Evolutionary conservation across 805 yeast genomes (phyloP), one percentile per base, ranked within the genome.

Genomic region (Candida chilensis): DNA sequence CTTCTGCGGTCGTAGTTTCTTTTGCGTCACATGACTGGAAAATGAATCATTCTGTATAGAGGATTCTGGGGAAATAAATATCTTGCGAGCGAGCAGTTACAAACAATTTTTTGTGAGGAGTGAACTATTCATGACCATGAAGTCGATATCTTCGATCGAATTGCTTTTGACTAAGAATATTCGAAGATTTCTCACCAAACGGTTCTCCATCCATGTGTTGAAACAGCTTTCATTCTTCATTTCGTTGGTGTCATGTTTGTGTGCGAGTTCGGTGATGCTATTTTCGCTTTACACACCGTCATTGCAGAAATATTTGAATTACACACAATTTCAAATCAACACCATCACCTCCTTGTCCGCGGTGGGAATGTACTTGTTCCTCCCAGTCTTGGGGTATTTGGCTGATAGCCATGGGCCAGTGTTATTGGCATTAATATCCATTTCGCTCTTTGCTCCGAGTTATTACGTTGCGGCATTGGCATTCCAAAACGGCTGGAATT

Each of bases 341-440:
- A 52, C 75, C 33, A 74, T 90, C 9, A 81, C 94, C 4, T 78
- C 86, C 17, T 61, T 71, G 16, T 76, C 84, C 22, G 78, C 82
- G 17, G 50, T 82, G 35, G 96, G 96, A 2, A 74, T 84, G 74
- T 92, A 90, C 49, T 50, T 86, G 31, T 77, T 90, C 7, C 72
- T 90, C 5, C 96, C 97, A 1, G 45, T 79, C 0, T 52, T 87
- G 26, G 96, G 96, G 1, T 73, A 81, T 38, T 54, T 84, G 29
- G 87, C 92, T 3, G 96, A 87, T 48, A 62, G 77, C n/a, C 83
- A 80, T 45, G 94, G 95, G 0, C 87, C 94, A 2, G 81, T 81
- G 8, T 47, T 80, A 11, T 50, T 87, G 26, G 77, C 88, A 4
- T 41, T 78, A 17, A 42, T 83, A 13, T 70, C 88, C 4, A 54